Conservation (phyloP, 345 rosid genomes). For the Orychophragmus violaceus region DNA sequence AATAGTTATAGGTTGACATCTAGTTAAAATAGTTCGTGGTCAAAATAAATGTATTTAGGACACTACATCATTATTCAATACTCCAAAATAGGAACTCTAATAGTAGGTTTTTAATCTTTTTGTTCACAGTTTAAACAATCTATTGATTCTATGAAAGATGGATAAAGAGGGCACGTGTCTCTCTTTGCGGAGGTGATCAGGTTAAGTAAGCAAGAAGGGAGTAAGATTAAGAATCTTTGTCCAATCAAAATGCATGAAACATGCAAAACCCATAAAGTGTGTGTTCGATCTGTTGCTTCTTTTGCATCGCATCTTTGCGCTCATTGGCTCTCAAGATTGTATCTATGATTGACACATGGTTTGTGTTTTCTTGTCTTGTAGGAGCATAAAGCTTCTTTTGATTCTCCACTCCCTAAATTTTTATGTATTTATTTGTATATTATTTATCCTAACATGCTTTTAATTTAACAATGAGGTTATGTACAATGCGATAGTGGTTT, state of each 20-base stretch:
- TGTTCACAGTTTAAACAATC: background rate
- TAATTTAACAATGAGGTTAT: background rate
- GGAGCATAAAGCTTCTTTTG: slow-evolving; percentile 17
- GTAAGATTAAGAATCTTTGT: slow-evolving; percentile 14
- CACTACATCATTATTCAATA: background rate
- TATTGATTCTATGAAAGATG: background rate
- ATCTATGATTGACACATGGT: slow-evolving; percentile 34
- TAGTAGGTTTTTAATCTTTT: background rate
- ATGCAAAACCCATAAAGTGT: slow-evolving; percentile 17
- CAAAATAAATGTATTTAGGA: background rate
- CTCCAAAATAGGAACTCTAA: background rate
- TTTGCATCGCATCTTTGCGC: slow-evolving; percentile 21
- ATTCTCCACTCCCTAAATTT: slow-evolving; percentile 24
- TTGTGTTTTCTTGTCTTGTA: slow-evolving; percentile 9
- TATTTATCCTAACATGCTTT: slow-evolving; percentile 8
- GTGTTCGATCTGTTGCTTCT: slow-evolving; percentile 21
- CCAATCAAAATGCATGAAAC: slow-evolving; percentile 25
- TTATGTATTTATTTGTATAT: background rate
- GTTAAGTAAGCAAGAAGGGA: slow-evolving; percentile 22
- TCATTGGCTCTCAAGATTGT: slow-evolving; percentile 25
- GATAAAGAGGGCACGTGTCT: background rate
- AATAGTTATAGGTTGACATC: background rate
- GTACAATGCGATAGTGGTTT: background rate
- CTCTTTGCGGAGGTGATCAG: background rate
- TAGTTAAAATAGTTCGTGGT: background rate